Conservation (phyloP, 1,139 yeast genomes). For the Saccharomycopsis crataegensis region DNA sequence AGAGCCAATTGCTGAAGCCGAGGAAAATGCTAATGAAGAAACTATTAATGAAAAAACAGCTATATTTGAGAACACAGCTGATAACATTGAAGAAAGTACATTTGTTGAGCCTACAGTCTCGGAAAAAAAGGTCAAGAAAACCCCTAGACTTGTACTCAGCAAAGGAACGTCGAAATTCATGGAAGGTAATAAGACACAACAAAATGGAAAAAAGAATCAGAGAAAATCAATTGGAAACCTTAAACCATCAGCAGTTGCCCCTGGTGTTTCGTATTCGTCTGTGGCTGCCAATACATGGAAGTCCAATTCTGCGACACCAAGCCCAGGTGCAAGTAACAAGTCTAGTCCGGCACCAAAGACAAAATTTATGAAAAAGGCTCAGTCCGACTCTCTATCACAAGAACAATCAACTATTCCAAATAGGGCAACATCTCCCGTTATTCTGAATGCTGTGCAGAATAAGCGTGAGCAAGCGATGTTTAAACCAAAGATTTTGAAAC, state of each 20-base stretch:
- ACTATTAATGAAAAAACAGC: background rate
- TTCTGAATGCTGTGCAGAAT: background rate
- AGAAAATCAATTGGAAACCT: background rate
- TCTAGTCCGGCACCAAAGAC: background rate
- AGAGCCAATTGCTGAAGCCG: background rate
- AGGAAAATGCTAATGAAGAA: background rate
- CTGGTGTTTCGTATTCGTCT: slow-evolving; percentile 14
- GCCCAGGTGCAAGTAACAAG: background rate
- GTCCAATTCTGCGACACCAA: background rate
- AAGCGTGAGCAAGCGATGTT: background rate
- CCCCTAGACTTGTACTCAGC: slow-evolving; percentile 5
- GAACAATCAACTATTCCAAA: background rate
- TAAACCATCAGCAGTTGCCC: slow-evolving; percentile 6
- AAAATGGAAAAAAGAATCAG: background rate
- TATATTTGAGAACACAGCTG: background rate
- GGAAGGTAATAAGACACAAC: background rate
- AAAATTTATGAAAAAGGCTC: background rate
- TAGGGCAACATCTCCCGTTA: background rate
- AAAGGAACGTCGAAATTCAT: background rate
- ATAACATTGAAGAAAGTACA: background rate
- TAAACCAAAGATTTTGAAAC: slow-evolving; percentile 12
- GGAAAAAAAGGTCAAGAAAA: slow-evolving; percentile 1
- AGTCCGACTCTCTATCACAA: background rate
- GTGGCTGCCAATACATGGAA: slow-evolving; percentile 8
- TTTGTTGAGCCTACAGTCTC: no score